Percentiles rank a stretch among this genome's conserved stretches.
Conservation (phyloP, 1,284 basidiomycete species). For the Cryptococcus sp. region DNA sequence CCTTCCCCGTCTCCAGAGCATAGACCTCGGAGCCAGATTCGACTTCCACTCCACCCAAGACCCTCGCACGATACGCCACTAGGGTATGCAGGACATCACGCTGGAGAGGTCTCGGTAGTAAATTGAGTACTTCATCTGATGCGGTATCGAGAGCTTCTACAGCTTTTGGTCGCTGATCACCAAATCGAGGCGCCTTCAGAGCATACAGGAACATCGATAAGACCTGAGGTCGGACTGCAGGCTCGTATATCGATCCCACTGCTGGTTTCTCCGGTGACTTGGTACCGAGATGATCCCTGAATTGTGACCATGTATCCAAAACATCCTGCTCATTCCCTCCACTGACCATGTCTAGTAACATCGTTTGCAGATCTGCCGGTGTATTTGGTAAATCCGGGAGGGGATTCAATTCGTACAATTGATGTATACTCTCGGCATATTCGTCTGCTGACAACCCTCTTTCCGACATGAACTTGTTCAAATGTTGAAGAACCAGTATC, state of each 20-base stretch:
- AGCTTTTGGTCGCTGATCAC: neutral
- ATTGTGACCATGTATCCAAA: conserved; percentile 5
- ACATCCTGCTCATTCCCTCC: conserved; percentile 1
- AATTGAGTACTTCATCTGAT: neutral
- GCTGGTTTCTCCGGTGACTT: neutral
- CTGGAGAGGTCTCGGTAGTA: neutral
- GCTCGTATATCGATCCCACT: neutral
- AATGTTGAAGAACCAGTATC: conserved; percentile 1
- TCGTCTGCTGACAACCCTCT: neutral
- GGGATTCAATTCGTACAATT: neutral
- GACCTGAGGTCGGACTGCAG: neutral
- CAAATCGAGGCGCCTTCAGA: neutral
- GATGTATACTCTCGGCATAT: neutral
- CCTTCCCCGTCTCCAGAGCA: neutral
- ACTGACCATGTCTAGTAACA: neutral
- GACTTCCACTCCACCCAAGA: neutral
- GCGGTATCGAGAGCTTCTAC: neutral
- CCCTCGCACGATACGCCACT: neutral
- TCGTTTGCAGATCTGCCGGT: conserved; percentile 2
- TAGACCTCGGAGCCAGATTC: neutral
- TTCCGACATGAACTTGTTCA: neutral
- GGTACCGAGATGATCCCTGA: neutral
- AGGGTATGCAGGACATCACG: neutral
- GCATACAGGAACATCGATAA: neutral
- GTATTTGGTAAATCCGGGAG: neutral